phyloP scores from a whole-genome alignment of 2,329 filamentous ascomycete species.

The Didymella lethalis region DNA sequence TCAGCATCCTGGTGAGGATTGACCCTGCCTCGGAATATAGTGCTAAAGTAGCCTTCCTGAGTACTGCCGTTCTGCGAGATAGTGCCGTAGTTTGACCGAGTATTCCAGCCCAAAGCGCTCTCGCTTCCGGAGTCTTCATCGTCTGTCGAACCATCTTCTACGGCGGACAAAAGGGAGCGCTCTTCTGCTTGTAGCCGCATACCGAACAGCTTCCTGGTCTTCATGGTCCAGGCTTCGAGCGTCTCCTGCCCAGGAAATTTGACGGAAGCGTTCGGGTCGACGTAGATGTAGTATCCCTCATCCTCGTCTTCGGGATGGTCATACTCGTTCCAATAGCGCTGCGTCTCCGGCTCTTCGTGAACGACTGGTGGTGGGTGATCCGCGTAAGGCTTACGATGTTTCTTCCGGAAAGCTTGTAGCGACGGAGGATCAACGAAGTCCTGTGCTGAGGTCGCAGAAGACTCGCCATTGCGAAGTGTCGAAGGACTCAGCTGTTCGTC shows the following conservation, averaged over 20 bases:
- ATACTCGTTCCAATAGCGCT: constrained; percentile 83
- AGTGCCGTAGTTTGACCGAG: constrained; percentile 61
- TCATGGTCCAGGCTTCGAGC: constrained; percentile 55
- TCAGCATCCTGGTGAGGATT: constrained; percentile 53
- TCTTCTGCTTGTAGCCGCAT: constrained; percentile 32
- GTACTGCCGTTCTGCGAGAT: constrained; percentile 20
- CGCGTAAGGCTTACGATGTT: constrained; percentile 47
- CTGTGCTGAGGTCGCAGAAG: constrained; percentile 46
- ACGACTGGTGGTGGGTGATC: constrained; percentile 34
- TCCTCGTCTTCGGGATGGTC: constrained; percentile 74
- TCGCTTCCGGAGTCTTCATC: constrained; percentile 61
- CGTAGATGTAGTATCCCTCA: constrained; percentile 74
- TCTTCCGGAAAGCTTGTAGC: constrained; percentile 55
- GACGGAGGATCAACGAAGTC: constrained; percentile 51
- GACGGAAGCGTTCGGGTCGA: constrained; percentile 71
- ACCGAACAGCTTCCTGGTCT: constrained; percentile 38
- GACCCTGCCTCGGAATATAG: constrained; percentile 38
- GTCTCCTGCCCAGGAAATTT: constrained; percentile 70
- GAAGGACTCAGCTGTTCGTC: constrained; percentile 46
- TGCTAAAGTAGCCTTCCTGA: constrained; percentile 42
- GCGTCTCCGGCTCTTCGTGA: constrained; percentile 28
- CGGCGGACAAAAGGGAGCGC: constrained; percentile 38
- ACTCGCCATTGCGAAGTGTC: constrained; percentile 40
- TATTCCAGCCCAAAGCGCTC: constrained; percentile 23
- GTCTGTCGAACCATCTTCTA: constrained; percentile 57